phyloP scores from a whole-genome alignment of 306 rosid species.

The Fragaria ananassa region DNA sequence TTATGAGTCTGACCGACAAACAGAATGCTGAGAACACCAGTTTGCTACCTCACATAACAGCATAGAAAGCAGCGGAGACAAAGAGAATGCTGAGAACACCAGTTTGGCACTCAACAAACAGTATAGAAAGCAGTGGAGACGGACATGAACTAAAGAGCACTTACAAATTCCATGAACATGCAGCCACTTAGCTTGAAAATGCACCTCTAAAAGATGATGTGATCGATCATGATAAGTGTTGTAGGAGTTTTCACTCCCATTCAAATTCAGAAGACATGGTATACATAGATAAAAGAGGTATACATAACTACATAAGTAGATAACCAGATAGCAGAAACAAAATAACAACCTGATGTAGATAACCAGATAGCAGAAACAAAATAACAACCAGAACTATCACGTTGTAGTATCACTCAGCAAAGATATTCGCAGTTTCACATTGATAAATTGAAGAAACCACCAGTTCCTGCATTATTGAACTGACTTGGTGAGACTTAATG shows the following conservation, averaged over 20 bases:
- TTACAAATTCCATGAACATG: background rate
- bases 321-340: background rate
- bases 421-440: background rate
- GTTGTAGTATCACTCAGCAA: background rate
- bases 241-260: background rate
- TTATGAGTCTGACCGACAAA: background rate
- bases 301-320: background rate
- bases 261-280: background rate
- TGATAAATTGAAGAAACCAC: background rate
- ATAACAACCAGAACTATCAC: background rate
- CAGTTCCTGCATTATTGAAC: background rate
- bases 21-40: background rate
- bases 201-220: background rate
- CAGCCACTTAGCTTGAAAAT: background rate
- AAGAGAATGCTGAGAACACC: background rate
- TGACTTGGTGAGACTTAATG: background rate
- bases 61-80: background rate
- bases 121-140: background rate
- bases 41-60: background rate
- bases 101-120: background rate
- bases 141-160: background rate
- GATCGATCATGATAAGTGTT: background rate
- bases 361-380: background rate
- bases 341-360: too few species aligned
- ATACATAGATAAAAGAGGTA: background rate